phyloP scores from a whole-genome alignment of 495 filamentous ascomycete genomes.

The Xylaria telfairii region DNA sequence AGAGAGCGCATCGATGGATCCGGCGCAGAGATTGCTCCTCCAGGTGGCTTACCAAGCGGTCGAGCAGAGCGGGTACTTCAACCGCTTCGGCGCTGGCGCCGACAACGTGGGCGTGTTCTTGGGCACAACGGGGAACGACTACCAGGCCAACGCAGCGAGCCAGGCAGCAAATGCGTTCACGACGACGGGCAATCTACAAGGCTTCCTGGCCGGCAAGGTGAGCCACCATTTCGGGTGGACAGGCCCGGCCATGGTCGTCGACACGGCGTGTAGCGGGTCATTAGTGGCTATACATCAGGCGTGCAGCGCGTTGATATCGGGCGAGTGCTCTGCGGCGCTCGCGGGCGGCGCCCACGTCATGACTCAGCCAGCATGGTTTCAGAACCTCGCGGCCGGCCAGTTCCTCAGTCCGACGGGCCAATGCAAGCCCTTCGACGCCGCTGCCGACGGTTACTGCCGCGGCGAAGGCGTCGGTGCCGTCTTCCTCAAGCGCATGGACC shows the following conservation, averaged over 20 bases:
- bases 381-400: slow-evolving; percentile 40
- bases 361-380: slow-evolving; percentile 1
- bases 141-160: slow-evolving; percentile 28
- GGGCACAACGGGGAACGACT: slow-evolving; percentile 46
- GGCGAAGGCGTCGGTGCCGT: slow-evolving; percentile 65
- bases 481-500: slow-evolving; percentile 64
- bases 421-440: slow-evolving; percentile 66
- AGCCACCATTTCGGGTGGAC: slow-evolving; percentile 55
- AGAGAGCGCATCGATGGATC: slow-evolving; percentile 51
- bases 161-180: slow-evolving; percentile 26
- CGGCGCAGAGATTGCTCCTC: slow-evolving; percentile 49
- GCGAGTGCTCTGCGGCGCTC: slow-evolving; percentile 45
- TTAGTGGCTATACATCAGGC: slow-evolving; percentile 49
- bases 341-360: slow-evolving; percentile 37
- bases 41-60: slow-evolving; percentile 55
- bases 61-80: slow-evolving; percentile 41
- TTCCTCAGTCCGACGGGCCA: slow-evolving; percentile 46
- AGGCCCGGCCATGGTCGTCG: slow-evolving; percentile 54
- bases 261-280: slow-evolving; percentile 57
- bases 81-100: slow-evolving; percentile 60
- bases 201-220: slow-evolving; percentile 17
- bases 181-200: slow-evolving; percentile 6
- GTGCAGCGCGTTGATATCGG: slow-evolving; percentile 40
- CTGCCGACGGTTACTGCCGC: slow-evolving; percentile 69
- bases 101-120: slow-evolving; percentile 53